These are phyloP conservation scores for Globisporangium perplexum DNA, from an alignment of 352 stramenopile species.

Conservation along the genomic window DNA sequence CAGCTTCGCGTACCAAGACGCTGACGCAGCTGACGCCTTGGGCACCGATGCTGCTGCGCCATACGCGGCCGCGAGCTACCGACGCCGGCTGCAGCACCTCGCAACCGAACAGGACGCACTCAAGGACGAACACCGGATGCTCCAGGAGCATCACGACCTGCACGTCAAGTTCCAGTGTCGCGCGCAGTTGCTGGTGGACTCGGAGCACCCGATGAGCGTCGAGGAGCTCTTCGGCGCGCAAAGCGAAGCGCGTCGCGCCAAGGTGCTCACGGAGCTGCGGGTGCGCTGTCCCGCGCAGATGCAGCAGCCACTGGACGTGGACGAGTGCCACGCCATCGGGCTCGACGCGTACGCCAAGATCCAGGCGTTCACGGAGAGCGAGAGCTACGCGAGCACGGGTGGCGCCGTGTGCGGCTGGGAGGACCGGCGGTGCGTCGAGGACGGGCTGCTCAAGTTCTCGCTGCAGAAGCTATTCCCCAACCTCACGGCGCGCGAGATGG, in stretches of 20 bases:
- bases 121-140: conserved; percentile 16
- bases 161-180: conserved; percentile 24
- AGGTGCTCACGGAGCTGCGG: conserved; percentile 3
- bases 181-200: conserved; percentile 17
- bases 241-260: conserved; percentile 5
- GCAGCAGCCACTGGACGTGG: conserved; percentile 17
- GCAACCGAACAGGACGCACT: conserved; percentile 15
- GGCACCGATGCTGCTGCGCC: neutral
- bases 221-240: conserved; percentile 3
- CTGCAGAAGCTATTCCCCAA: conserved; percentile 21
- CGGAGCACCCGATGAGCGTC: conserved; percentile 1
- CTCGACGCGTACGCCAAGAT: conserved; percentile 24
- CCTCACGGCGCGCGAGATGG: conserved; percentile 10
- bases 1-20: neutral
- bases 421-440: conserved; percentile 23
- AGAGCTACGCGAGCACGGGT: conserved; percentile 19
- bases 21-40: no score
- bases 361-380: conserved; percentile 14
- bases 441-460: conserved; percentile 27
- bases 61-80: neutral
- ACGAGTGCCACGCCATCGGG: conserved; percentile 26
- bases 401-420: conserved; percentile 23
- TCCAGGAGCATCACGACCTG: conserved; percentile 15
- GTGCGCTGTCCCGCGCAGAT: conserved; percentile 11
- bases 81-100: conserved; percentile 14